These are phyloP conservation scores for Obba rivulosa DNA, from an alignment of 768 basidiomycete species.

Conservation along the genomic window DNA sequence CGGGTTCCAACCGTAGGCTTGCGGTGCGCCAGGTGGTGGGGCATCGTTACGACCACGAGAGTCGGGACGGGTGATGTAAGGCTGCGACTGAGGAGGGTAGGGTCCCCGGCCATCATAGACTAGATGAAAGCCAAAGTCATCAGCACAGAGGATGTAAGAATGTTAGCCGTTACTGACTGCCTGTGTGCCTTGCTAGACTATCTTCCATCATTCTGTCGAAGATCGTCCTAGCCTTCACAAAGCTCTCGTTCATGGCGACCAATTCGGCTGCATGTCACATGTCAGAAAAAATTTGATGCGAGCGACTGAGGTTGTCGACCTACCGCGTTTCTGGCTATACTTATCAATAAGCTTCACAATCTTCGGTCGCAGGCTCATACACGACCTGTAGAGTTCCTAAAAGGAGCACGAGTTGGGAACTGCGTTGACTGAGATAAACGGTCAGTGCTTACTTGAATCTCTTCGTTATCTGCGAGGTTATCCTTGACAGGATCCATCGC, in stretches of 20 bases:
- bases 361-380: conserved; percentile 87
- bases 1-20: conserved; percentile 51
- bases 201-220: conserved; percentile 96
- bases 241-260: conserved; percentile 91
- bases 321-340: conserved; percentile 88
- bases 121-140: too few species aligned
- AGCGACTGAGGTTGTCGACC: conserved; percentile 5
- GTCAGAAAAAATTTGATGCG: background rate
- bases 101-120: conserved; percentile 48
- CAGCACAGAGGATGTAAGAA: too few species aligned
- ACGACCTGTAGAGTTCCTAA: conserved; percentile 85
- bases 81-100: conserved; percentile 17
- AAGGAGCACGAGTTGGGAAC: conserved; percentile 8
- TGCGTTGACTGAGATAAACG: conserved; percentile 3
- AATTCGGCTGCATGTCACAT: conserved; percentile 63
- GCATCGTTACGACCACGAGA: conserved; percentile 30
- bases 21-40: conserved; percentile 23
- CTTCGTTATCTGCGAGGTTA: conserved; percentile 86
- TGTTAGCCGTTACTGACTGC: conserved; percentile 40
- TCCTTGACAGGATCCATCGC: conserved; percentile 71
- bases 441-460: conserved; percentile 61
- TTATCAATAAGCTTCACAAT: conserved; percentile 96
- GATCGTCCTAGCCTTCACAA: conserved; percentile 80
- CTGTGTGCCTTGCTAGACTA: conserved; percentile 69
- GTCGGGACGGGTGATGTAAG: conserved; percentile 26